Evolutionary conservation across 2,329 filamentous ascomycete species (phyloP).

Genomic region (Botrytis porri): DNA sequence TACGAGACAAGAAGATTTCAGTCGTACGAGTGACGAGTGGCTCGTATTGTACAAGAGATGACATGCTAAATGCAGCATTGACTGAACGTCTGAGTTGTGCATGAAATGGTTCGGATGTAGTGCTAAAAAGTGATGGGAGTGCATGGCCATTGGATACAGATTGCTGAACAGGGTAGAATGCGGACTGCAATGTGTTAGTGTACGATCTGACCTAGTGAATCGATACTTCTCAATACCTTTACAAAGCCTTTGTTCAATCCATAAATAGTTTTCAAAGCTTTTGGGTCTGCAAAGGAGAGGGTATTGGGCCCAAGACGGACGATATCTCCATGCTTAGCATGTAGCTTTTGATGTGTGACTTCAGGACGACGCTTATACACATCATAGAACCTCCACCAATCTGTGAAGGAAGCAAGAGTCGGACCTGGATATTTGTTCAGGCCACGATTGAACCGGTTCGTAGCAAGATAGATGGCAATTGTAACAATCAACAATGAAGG

Average conservation of each 20-base stretch:
- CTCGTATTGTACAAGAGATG: constrained; percentile 72
- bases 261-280: constrained; percentile 73
- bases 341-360: constrained; percentile 63
- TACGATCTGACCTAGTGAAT: neutral
- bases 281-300: constrained; percentile 71
- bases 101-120: constrained; percentile 72
- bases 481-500: constrained; percentile 39
- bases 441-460: constrained; percentile 53
- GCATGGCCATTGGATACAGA: constrained; percentile 65
- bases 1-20: constrained; percentile 65
- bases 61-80: constrained; percentile 76
- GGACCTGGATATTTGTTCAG: constrained; percentile 72
- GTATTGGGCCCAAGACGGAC: constrained; percentile 73
- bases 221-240: constrained; percentile 53
- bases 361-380: constrained; percentile 64
- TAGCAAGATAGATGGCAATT: constrained; percentile 44
- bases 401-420: constrained; percentile 62
- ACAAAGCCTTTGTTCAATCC: constrained; percentile 77
- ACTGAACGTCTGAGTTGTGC: constrained; percentile 71
- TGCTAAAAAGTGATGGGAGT: constrained; percentile 73
- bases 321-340: constrained; percentile 69
- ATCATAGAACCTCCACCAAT: constrained; percentile 73
- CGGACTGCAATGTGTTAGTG: constrained; percentile 50
- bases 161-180: constrained; percentile 79
- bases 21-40: constrained; percentile 76